Percentiles rank a stretch among this genome's conserved stretches.
phyloP scores from a whole-genome alignment of 2,329 filamentous ascomycete species.

The Cryoendolithus antarcticus region DNA sequence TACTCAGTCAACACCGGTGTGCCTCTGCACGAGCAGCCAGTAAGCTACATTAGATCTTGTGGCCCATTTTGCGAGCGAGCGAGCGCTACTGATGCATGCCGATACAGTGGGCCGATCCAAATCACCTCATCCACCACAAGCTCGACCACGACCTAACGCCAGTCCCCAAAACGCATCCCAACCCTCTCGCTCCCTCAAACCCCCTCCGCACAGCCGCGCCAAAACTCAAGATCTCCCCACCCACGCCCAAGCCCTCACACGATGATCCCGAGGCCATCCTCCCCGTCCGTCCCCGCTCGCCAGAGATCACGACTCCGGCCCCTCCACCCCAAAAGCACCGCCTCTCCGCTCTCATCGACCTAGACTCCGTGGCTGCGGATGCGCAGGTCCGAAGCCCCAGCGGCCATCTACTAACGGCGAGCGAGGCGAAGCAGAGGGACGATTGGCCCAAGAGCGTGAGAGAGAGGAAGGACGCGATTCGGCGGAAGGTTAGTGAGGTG shows the following conservation, averaged over 20 bases:
- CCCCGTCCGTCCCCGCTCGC: neutral
- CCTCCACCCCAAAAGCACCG: constrained; percentile 10
- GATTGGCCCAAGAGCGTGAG: constrained; percentile 23
- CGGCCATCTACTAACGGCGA: constrained; percentile 17
- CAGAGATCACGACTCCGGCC: constrained; percentile 10
- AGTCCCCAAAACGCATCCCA: neutral
- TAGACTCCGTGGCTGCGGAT: constrained; percentile 11
- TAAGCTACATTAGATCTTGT: too few relatives aligned
- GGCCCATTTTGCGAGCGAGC: too few relatives aligned
- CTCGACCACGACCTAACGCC: too few relatives aligned
- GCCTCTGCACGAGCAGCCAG: too few relatives aligned
- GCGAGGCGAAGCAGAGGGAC: constrained; percentile 13
- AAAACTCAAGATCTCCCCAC: too few relatives aligned
- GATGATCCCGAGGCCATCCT: constrained; percentile 3
- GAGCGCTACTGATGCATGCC: too few relatives aligned
- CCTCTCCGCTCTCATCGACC: constrained; percentile 19
- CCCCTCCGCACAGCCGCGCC: neutral
- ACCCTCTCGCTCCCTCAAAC: neutral
- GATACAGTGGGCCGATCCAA: too few relatives aligned
- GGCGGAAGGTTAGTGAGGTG: neutral
- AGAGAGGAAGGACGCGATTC: constrained; percentile 25
- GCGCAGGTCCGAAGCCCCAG: constrained; percentile 19
- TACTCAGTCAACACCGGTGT: too few relatives aligned
- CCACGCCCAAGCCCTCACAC: neutral
- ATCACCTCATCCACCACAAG: too few relatives aligned